phyloP scores from a whole-genome alignment of 345 rosid genomes.

The Camelina sativa region DNA sequence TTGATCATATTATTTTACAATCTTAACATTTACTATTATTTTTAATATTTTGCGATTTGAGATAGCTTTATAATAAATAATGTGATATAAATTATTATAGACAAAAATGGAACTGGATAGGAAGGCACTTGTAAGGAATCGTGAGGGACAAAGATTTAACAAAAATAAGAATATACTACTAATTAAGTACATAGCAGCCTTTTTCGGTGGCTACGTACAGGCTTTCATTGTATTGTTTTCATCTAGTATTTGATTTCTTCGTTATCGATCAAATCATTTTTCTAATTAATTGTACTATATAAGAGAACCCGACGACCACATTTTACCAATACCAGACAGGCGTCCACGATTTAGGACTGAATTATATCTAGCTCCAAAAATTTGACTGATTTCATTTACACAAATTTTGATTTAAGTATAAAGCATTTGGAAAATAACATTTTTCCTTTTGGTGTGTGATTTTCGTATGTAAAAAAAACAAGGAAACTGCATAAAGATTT shows the following conservation, averaged over 20 bases:
- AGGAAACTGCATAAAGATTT: not conserved
- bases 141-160: conserved; percentile 28
- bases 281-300: not conserved
- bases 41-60: no score
- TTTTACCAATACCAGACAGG: conserved; percentile 13
- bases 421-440: not conserved
- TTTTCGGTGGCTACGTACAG: conserved; percentile 26
- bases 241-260: conserved; percentile 13
- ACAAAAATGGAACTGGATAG: conserved; percentile 1
- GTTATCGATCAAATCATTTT: conserved; percentile 16
- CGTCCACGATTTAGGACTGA: conserved; percentile 31
- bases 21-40: no score
- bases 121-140: conserved; percentile 33
- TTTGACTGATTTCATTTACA: conserved; percentile 16
- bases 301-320: not conserved
- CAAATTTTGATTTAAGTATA: conserved; percentile 5
- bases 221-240: not conserved
- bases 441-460: not conserved
- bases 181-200: conserved; percentile 22
- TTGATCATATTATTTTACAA: not conserved
- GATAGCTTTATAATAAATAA: no score
- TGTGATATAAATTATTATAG: not conserved
- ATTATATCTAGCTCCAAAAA: not conserved
- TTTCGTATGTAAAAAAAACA: not conserved
- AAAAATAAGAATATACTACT: conserved; percentile 21